Base-by-base conservation (phyloP, 2,329 filamentous ascomycete genomes). In the Colletotrichum kahawae region DNA sequence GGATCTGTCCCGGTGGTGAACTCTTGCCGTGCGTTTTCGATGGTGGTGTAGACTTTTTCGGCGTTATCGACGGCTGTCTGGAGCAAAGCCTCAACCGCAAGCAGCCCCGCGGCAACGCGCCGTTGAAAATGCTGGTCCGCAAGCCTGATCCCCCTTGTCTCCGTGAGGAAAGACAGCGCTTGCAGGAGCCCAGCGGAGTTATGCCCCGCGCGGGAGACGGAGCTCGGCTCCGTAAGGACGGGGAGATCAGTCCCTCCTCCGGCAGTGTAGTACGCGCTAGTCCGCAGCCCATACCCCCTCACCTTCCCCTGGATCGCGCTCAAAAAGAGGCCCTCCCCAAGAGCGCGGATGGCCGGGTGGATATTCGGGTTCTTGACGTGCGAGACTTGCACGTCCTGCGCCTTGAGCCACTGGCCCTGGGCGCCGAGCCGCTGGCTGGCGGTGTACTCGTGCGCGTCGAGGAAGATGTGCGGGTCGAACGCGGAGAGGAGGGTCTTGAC, bases 311-410 rank as follows among this genome's bases (percentile, higher is more conserved):
- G 81, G 7, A 83, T 80, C 0, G 76, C 78, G 21, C 77, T 77
- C 0, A 79, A 76, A 60, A 83, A 83, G 1, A 83, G 14, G 16
- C 77, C 70, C 34, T 83, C 82, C 0, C 81, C 79, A 8, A 83
- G 48, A 6, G 78, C 71, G 24, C 82, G 78, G 14, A 83, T 82
- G 27, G 75, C 66, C 7, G 76, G 51, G 69, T 83, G 76, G 51
- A 83, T 82, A 7, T 83, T 83, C 9, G 82, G 65, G 29, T 83
- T 83, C 74, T 83, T 83, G 0, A 80, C 81, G 1, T 81, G 81
- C 2, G 82, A 82, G 71, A 82, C 82, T 4, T 82, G 77, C 1
- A 80, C 78, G 63, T 83, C 82, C 3, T 80, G 71, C 1, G 77
- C 79, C 43, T 74, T 75, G n/a, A 79, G 59, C 71, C 74, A 77